Evolutionary conservation across 2,329 filamentous ascomycete genomes (phyloP), one percentile per base, ranked within the genome.

Genomic region (Rhytidhysteron rufulum): DNA sequence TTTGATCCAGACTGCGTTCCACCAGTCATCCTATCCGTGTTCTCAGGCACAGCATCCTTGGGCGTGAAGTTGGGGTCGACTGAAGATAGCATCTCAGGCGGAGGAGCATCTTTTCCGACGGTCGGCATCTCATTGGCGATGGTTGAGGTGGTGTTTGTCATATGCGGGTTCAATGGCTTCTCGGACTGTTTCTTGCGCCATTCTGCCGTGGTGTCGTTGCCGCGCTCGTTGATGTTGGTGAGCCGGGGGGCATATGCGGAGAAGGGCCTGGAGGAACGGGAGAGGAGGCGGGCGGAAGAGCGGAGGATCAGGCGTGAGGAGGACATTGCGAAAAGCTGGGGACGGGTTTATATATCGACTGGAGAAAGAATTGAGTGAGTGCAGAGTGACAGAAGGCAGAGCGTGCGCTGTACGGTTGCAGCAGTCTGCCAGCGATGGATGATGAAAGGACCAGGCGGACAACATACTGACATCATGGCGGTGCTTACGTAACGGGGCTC

Each of bases 21-120:
- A 21, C 81, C 81, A 1, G 79, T 84, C 76, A 83, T 82, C 45
- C 75, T 71, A 58, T 83, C 74, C 7, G 80, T 80, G 57, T 80
- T 82, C 53, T 81, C 77, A 0, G 79, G 78, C 36, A 76, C 71
- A 2, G 75, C 71, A 58, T 83, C 80, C 51, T 77, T 78, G 31
- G 79, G 79, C 8, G 65, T 62, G 57, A 77, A 83, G 36, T 76
- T 67, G 13, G 69, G 65, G 50, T 82, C 76, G 38, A 75, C 72
- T 16, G 73, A 74, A 50, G 70, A 75, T 48, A 83, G 62, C 44
- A 84, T 57, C 60, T 84, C 81, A 2, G 81, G 80, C 8, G 80
- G 80, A 19, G 76, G 56, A 11, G 70, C 70, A 48, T 78, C 72
- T 38, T 70, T 68, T 43, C 80, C 81, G 19, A 82, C 70, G 29